A percentile compares a stretch with the other conserved stretches of the same genome.
These are phyloP conservation scores for Solanum clarkiae DNA, from an alignment of 257 asterid genomes.

Conservation along the genomic window DNA sequence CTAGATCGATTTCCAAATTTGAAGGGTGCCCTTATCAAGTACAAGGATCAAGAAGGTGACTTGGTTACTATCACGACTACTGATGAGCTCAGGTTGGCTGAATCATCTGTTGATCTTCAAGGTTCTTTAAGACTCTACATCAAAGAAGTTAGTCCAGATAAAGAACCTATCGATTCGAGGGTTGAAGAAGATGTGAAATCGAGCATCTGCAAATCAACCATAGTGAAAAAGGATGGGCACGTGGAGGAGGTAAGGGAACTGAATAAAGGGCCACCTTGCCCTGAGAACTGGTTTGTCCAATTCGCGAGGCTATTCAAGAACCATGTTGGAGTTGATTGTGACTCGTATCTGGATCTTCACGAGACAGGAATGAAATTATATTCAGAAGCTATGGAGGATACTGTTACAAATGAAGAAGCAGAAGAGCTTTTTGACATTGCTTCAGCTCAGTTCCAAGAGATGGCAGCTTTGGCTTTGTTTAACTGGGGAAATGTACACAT, in stretches of 20 bases:
- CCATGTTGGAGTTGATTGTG: slow-evolving; percentile 78
- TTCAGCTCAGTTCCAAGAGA: slow-evolving; percentile 72
- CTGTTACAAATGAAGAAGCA: slow-evolving; percentile 74
- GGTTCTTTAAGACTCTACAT: slow-evolving; percentile 63
- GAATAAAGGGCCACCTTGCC: slow-evolving; percentile 19
- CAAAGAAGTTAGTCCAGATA: slow-evolving; percentile 68
- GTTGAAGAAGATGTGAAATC: slow-evolving; percentile 21
- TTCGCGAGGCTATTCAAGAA: slow-evolving; percentile 77
- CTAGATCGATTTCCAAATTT: slow-evolving; percentile 56
- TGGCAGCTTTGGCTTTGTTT: slow-evolving; percentile 84
- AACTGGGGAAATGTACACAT: slow-evolving; percentile 90
- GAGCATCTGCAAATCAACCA: slow-evolving; percentile 19
- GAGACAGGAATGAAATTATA: slow-evolving; percentile 77
- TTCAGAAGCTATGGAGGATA: slow-evolving; percentile 86
- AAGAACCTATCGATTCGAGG: slow-evolving; percentile 46
- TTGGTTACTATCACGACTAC: slow-evolving; percentile 75
- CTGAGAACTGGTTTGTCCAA: slow-evolving; percentile 81
- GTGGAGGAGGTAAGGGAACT: slow-evolving; percentile 9
- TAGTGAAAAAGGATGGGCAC: slow-evolving; percentile 10
- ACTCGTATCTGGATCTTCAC: slow-evolving; percentile 77
- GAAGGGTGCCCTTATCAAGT: slow-evolving; percentile 76
- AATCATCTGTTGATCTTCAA: slow-evolving; percentile 55
- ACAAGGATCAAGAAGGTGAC: slow-evolving; percentile 88
- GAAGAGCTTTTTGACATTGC: slow-evolving; percentile 69
- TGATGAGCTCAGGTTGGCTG: slow-evolving; percentile 88